Evolutionary conservation across 495 filamentous ascomycete species (phyloP).

Genomic region (Penicillium diatomitis): DNA sequence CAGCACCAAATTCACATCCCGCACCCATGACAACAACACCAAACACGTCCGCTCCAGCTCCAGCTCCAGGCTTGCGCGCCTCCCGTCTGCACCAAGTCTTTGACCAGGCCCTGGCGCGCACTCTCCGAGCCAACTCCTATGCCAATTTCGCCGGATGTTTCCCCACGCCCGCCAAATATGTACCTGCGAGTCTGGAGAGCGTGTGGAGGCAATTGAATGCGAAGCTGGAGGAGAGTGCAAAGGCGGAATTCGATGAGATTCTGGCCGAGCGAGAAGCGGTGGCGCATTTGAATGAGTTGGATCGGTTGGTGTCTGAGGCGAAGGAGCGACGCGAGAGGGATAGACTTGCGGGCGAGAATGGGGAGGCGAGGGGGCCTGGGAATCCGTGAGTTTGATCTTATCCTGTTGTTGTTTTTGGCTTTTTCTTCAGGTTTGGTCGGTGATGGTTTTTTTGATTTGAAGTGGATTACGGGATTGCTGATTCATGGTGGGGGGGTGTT

Average conservation of each 20-base stretch:
- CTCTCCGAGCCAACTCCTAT: slow-evolving; percentile 64
- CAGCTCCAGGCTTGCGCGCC: slow-evolving; percentile 62
- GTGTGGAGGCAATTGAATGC: slow-evolving; percentile 65
- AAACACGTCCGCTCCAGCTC: slow-evolving; percentile 1
- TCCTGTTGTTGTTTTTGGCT: background rate
- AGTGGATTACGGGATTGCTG: background rate
- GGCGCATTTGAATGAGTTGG: slow-evolving; percentile 69
- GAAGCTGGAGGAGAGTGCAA: slow-evolving; percentile 51
- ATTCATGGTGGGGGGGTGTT: no score
- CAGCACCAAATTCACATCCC: slow-evolving; percentile 6
- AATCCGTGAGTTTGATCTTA: slow-evolving; percentile 27
- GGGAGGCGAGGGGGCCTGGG: slow-evolving; percentile 5
- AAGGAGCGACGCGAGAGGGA: slow-evolving; percentile 43
- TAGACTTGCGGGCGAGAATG: slow-evolving; percentile 7
- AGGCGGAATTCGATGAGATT: slow-evolving; percentile 69
- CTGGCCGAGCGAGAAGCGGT: slow-evolving; percentile 62
- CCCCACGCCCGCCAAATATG: slow-evolving; percentile 65
- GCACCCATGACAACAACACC: background rate
- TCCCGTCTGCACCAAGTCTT: slow-evolving; percentile 61
- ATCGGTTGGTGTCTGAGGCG: slow-evolving; percentile 64
- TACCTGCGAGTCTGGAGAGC: slow-evolving; percentile 54
- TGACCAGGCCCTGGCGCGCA: slow-evolving; percentile 55
- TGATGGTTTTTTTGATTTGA: background rate
- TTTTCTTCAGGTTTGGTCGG: background rate
- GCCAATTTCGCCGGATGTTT: slow-evolving; percentile 81